Conservation (phyloP, 2,329 filamentous ascomycete genomes). For the Aspergillus aculeatinus region DNA sequence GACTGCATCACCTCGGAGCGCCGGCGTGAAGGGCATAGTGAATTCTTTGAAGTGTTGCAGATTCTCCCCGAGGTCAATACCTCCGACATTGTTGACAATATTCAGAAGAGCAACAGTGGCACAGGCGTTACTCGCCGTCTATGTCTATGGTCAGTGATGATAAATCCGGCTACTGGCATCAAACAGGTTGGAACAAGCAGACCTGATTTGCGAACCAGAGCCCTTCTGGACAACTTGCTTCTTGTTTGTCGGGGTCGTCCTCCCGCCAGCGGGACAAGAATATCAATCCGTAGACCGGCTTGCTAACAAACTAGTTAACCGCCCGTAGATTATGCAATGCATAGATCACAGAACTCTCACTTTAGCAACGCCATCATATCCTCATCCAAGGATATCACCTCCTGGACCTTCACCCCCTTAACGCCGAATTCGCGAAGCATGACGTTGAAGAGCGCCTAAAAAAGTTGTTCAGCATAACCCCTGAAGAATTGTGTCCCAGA, state of each 20-base stretch:
- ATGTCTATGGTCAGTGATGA: slow-evolving; percentile 9
- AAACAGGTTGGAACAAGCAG: slow-evolving; percentile 18
- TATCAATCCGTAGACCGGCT: slow-evolving; percentile 80
- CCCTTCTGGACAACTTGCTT: slow-evolving; percentile 58
- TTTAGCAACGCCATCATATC: slow-evolving; percentile 62
- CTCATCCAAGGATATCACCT: slow-evolving; percentile 72
- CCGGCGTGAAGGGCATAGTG: slow-evolving; percentile 67
- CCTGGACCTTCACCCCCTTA: slow-evolving; percentile 68
- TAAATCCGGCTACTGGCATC: not conserved
- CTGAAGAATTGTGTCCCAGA: slow-evolving; percentile 1
- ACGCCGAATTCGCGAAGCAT: slow-evolving; percentile 80
- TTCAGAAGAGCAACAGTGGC: slow-evolving; percentile 91
- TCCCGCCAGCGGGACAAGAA: slow-evolving; percentile 77
- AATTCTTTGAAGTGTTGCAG: slow-evolving; percentile 71
- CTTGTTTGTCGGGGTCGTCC: slow-evolving; percentile 53
- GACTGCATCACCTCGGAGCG: slow-evolving; percentile 73
- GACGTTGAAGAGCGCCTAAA: slow-evolving; percentile 76
- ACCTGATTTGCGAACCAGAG: slow-evolving; percentile 97
- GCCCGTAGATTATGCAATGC: not conserved
- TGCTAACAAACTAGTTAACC: slow-evolving; percentile 44
- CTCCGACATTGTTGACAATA: slow-evolving; percentile 80
- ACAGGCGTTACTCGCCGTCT: slow-evolving; percentile 82
- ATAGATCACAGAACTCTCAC: slow-evolving; percentile 43
- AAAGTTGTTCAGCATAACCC: not conserved
- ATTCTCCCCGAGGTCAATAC: slow-evolving; percentile 66